Evolutionary conservation across 768 basidiomycete species (phyloP), one percentile per base, ranked within the genome.

Genomic region (Boletellus sp.): DNA sequence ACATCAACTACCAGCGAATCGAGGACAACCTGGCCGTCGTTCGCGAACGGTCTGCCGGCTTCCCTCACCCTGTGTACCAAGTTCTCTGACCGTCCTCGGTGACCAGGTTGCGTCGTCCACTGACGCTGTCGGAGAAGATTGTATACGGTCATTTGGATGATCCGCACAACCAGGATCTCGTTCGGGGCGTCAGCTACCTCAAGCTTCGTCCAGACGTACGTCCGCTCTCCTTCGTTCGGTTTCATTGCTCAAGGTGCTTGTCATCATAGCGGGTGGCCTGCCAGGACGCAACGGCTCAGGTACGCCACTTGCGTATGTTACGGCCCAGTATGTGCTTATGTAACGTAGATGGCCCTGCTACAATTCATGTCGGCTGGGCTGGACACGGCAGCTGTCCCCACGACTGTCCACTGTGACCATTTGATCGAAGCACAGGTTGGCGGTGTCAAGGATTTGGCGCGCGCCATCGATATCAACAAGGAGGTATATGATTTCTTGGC

Each of bases 351-450:
- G 96, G 96, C 96, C 17, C 82, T 99, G 49, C 80, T 99, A 58
- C 96, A 99, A 79, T 99, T 99, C 83, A 99, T 99, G 96, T 97
- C 96, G 45, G 94, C 96, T 16, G 95, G 95, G 56, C 94, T 99
- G 81, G 91, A 91, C 68, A 95, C 93, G 40, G 92, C 91, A 35
- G 95, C 95, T 40, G 94, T 97, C 56, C 95, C 95, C 31, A 95
- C 95, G 57, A 95, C 96, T 55, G 96, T 99, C 39, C 95, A 99
- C 78, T 97, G 94, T 68, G 95, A 99, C 75, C 95, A 99, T 74
- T 80, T 99, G 67, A 97, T 99, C 64, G 93, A 97, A 76, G 95
- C 95, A 35, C 95, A 97, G 68, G 69, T 94, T 46, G 94, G 94
- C 48, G 94, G 95, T 69, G 84, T 79, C 40, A 87, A 92, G 77